Conservation (phyloP, 495 filamentous ascomycete genomes). For the Evernia prunastri region DNA sequence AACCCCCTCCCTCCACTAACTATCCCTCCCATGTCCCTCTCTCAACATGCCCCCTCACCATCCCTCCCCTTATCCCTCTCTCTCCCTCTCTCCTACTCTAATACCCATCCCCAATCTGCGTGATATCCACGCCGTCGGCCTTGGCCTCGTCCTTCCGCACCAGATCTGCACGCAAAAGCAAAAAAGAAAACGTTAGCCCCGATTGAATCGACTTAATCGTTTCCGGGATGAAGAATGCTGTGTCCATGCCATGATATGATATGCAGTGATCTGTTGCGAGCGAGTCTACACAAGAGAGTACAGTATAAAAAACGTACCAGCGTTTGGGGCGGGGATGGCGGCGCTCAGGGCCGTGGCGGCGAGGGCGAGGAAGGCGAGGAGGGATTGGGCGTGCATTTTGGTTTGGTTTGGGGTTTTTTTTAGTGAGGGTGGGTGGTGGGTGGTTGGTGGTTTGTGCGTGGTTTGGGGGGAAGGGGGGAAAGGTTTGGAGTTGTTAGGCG, state of each 20-base stretch:
- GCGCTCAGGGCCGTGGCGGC: conserved; percentile 5
- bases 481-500: no score
- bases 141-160: not conserved
- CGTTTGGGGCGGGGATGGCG: not conserved
- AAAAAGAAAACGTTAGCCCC: not conserved
- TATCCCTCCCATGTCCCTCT: no score
- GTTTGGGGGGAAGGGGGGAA: not conserved
- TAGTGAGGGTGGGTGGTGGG: not conserved
- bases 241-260: no score
- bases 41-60: no score
- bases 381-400: not conserved
- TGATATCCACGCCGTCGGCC: not conserved
- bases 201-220: no score
- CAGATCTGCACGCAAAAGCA: not conserved
- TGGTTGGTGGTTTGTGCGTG: not conserved
- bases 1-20: no score
- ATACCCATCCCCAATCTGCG: not conserved
- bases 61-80: not conserved
- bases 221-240: no score
- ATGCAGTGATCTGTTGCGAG: no score
- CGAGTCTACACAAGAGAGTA: no score
- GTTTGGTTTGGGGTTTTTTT: no score
- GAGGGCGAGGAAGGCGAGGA: conserved; percentile 6
- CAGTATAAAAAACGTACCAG: no score
- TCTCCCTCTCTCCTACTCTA: not conserved